Evolutionary conservation across 1,284 basidiomycete genomes (phyloP).

Genomic region (Heterobasidion parviporum): DNA sequence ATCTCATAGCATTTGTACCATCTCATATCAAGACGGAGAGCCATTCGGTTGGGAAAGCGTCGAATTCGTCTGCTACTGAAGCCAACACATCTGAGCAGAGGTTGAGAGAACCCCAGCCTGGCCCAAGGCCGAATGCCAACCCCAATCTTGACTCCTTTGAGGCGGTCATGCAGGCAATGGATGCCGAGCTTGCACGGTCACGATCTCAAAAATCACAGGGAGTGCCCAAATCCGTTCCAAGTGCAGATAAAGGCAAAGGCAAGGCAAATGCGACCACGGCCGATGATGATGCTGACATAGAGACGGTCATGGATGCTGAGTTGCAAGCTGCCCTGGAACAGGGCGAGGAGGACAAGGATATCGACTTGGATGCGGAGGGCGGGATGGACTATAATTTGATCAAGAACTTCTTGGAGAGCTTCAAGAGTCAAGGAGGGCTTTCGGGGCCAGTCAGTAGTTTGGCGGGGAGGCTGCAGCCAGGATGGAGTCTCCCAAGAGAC

Average conservation of each 20-base stretch:
- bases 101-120: constrained; percentile 17
- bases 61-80: not conserved
- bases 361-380: constrained; percentile 38
- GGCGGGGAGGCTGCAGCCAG: constrained; percentile 71
- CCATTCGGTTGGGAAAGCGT: constrained; percentile 8
- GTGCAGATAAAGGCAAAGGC: constrained; percentile 16
- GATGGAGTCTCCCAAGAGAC: constrained; percentile 67
- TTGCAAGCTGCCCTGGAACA: constrained; percentile 58
- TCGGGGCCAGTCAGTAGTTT: constrained; percentile 87
- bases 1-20: constrained; percentile 61
- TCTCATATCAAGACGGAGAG: constrained; percentile 23
- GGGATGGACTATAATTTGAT: constrained; percentile 81
- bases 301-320: constrained; percentile 82
- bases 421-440: constrained; percentile 79
- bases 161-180: constrained; percentile 91
- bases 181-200: constrained; percentile 60
- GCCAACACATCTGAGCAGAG: not conserved
- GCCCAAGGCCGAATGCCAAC: constrained; percentile 38
- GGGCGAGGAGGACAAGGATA: constrained; percentile 44
- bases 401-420: constrained; percentile 93
- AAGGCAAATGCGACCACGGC: constrained; percentile 23
- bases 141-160: constrained; percentile 86
- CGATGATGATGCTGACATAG: constrained; percentile 47
- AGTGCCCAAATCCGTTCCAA: constrained; percentile 6
- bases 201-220: constrained; percentile 19